Conservation (phyloP, 768 basidiomycete genomes). For the Mycena sanguinolenta region DNA sequence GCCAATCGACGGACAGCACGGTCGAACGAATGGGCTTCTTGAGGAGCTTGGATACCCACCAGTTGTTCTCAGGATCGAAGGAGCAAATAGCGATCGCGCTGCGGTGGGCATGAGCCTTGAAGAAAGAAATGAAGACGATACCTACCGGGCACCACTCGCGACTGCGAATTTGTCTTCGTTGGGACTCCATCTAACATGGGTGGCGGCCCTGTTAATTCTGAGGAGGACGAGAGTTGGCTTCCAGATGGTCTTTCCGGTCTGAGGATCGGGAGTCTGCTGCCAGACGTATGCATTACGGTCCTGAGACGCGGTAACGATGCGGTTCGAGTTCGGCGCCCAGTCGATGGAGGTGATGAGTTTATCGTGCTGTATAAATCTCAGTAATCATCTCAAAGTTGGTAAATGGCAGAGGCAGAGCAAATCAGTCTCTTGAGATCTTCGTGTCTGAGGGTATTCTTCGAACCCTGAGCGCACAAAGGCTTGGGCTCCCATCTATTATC, state of each 20-base stretch:
- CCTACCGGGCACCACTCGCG: conserved; percentile 92
- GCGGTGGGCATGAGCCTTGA: not conserved
- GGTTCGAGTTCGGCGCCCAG: conserved; percentile 97
- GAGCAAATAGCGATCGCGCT: conserved; percentile 97
- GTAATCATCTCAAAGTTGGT: not conserved
- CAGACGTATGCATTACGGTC: conserved; percentile 99
- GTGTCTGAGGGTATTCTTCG: too few relatives aligned
- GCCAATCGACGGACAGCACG: conserved; percentile 96
- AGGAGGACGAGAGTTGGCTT: conserved; percentile 97
- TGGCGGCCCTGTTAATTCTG: conserved; percentile 95
- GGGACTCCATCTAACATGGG: conserved; percentile 95
- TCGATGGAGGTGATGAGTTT: conserved; percentile 98
- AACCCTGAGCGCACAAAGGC: too few relatives aligned
- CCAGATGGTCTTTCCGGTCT: conserved; percentile 83
- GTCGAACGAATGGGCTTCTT: conserved; percentile 99
- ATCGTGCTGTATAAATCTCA: conserved; percentile 78
- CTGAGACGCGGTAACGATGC: conserved; percentile 98
- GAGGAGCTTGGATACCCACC: conserved; percentile 98
- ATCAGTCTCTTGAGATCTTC: too few relatives aligned
- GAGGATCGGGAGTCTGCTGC: conserved; percentile 83
- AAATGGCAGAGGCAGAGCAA: too few relatives aligned
- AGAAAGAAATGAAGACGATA: not conserved
- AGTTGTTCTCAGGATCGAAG: conserved; percentile 97
- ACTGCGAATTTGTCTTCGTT: conserved; percentile 99
- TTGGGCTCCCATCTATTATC: too few relatives aligned